Percentiles rank a stretch among this genome's conserved stretches.
These are phyloP conservation scores for Thinopyrum elongatum DNA, from an alignment of 176 grass and related monocot genomes.

Conservation along the genomic window DNA sequence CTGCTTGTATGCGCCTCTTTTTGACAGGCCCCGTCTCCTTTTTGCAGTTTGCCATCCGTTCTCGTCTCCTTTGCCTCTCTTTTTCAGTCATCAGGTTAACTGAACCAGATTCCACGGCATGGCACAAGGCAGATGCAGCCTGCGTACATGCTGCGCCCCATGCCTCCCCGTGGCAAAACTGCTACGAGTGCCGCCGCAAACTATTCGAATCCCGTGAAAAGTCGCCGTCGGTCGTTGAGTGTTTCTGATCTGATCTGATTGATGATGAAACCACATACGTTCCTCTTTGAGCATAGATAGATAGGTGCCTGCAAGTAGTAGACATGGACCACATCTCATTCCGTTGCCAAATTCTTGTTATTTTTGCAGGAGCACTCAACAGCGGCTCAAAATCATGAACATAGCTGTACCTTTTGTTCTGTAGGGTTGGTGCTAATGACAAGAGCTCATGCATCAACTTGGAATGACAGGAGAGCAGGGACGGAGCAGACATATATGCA, in stretches of 20 bases:
- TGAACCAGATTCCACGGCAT: slow-evolving; percentile 19
- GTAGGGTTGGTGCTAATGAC: not conserved
- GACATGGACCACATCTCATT: slow-evolving; percentile 14
- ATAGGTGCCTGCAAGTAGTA: not conserved
- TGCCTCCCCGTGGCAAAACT: not conserved
- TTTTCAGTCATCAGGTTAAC: not conserved
- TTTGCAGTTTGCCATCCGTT: slow-evolving; percentile 1
- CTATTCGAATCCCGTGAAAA: not conserved
- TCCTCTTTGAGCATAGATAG: not conserved
- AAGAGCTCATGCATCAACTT: not conserved
- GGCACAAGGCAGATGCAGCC: not conserved
- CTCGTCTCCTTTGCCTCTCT: not conserved
- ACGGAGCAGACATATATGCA: not conserved
- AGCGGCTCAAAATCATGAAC: not conserved
- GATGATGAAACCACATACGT: not conserved
- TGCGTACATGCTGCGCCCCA: not conserved
- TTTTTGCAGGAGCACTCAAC: not conserved
- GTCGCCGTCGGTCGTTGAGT: not conserved
- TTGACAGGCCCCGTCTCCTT: not conserved
- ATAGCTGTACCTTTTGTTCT: not conserved
- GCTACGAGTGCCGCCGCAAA: not conserved
- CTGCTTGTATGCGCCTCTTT: not conserved
- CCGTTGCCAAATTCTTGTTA: not conserved
- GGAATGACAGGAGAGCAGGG: not conserved
- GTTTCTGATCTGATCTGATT: not conserved